Evolutionary conservation across 306 rosid genomes (phyloP).

Genomic region (Prunus fruticosa): DNA sequence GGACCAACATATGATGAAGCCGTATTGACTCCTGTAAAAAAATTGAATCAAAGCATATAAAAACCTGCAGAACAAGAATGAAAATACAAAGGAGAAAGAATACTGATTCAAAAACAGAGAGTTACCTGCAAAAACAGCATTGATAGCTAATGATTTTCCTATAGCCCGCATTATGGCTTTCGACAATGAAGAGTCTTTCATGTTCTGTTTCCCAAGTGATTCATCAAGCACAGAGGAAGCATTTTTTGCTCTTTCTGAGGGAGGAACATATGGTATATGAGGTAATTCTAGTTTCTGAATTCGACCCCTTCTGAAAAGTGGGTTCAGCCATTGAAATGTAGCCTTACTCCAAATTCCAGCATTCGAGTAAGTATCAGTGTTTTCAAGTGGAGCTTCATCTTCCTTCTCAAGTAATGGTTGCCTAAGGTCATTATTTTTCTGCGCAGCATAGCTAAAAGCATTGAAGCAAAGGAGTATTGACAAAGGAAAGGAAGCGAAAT

Average conservation of each 20-base stretch:
- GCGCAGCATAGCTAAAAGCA: conserved; percentile 27
- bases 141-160: conserved; percentile 49
- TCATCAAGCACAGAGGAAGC: conserved; percentile 57
- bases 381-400: conserved; percentile 6
- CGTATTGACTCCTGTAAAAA: conserved; percentile 56
- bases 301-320: conserved; percentile 58
- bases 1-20: conserved; percentile 71
- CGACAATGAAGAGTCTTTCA: conserved; percentile 34
- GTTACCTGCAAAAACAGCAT: conserved; percentile 76
- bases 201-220: conserved; percentile 36
- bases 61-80: background rate
- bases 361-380: conserved; percentile 22
- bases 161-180: conserved; percentile 48
- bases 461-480: conserved; percentile 44
- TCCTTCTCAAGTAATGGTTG: conserved; percentile 39
- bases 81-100: background rate
- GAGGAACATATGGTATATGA: conserved; percentile 64
- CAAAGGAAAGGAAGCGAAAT: conserved; percentile 51
- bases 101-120: background rate
- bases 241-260: conserved; percentile 53
- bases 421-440: conserved; percentile 16
- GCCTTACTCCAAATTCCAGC: conserved; percentile 62
- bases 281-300: conserved; percentile 47
- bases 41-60: background rate
- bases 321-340: conserved; percentile 71